These are phyloP conservation scores for Neofusicoccum sp. DNA, from an alignment of 2,329 filamentous ascomycete genomes.

Conservation along the genomic window DNA sequence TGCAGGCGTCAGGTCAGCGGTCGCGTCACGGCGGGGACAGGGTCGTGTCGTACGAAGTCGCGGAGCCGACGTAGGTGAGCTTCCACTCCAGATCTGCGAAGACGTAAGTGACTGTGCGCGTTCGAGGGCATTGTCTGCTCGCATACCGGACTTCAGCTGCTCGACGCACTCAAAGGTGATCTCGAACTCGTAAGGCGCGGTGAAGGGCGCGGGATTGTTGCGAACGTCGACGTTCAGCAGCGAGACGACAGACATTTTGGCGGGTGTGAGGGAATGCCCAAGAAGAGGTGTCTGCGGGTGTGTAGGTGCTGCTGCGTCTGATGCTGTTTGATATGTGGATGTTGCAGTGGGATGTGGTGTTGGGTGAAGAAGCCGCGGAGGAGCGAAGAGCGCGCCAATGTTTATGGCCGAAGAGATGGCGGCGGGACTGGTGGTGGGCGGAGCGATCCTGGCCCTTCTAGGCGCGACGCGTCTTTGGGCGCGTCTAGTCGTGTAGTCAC, in stretches of 20 bases:
- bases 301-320: not conserved
- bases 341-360: conserved; percentile 1
- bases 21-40: conserved; percentile 19
- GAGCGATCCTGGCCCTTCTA: conserved; percentile 9
- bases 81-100: conserved; percentile 94
- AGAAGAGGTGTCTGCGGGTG: not conserved
- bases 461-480: conserved; percentile 16
- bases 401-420: conserved; percentile 17
- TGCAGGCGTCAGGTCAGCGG: conserved; percentile 43
- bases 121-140: not conserved
- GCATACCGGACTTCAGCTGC: conserved; percentile 82
- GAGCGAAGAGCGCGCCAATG: conserved; percentile 11
- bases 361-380: not conserved
- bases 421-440: conserved; percentile 13
- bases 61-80: conserved; percentile 96
- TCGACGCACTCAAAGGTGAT: conserved; percentile 99
- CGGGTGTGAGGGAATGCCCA: conserved; percentile 6
- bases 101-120: conserved; percentile 24
- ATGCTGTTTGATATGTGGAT: not conserved
- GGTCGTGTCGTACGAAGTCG: conserved; percentile 75
- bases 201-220: conserved; percentile 96
- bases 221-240: conserved; percentile 92
- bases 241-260: conserved; percentile 90
- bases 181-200: conserved; percentile 92
- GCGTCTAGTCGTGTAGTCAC: conserved; percentile 9